These are phyloP conservation scores for Saccharomycopsis sp. DNA, from an alignment of 805 yeast species.

Conservation along the genomic window DNA sequence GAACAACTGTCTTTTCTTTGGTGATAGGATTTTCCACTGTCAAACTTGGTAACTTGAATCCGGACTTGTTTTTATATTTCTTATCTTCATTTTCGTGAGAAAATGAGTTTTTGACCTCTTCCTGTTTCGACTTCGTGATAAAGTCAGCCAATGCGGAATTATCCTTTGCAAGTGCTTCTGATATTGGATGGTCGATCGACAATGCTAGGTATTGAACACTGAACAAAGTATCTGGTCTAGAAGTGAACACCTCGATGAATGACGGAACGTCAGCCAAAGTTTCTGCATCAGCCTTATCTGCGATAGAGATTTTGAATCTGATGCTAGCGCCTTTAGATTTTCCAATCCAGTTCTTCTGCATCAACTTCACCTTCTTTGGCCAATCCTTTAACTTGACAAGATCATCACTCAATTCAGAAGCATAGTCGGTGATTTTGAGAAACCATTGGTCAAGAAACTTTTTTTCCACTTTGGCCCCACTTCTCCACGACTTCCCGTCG, in stretches of 20 bases:
- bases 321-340: constrained; percentile 75
- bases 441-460: constrained; percentile 85
- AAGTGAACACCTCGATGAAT: constrained; percentile 59
- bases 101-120: constrained; percentile 20
- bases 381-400: constrained; percentile 56
- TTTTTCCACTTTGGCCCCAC: constrained; percentile 92
- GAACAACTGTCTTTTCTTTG: constrained; percentile 38
- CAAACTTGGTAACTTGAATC: constrained; percentile 43
- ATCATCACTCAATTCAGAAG: constrained; percentile 60
- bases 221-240: constrained; percentile 83
- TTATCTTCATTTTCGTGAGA: constrained; percentile 16
- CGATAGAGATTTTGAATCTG: constrained; percentile 33
- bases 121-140: constrained; percentile 32
- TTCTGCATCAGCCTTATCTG: constrained; percentile 23
- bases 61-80: constrained; percentile 45
- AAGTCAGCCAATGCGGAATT: constrained; percentile 42
- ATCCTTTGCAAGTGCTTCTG: constrained; percentile 30
- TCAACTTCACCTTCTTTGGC: constrained; percentile 83
- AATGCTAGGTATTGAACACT: constrained; percentile 81
- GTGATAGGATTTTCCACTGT: constrained; percentile 54
- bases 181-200: constrained; percentile 63
- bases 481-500: constrained; percentile 91
- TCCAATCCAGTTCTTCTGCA: constrained; percentile 96
- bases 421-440: constrained; percentile 79
- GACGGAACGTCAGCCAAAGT: constrained; percentile 19